Conservation (phyloP, 164 flowering plant species). For the Sedum album region DNA sequence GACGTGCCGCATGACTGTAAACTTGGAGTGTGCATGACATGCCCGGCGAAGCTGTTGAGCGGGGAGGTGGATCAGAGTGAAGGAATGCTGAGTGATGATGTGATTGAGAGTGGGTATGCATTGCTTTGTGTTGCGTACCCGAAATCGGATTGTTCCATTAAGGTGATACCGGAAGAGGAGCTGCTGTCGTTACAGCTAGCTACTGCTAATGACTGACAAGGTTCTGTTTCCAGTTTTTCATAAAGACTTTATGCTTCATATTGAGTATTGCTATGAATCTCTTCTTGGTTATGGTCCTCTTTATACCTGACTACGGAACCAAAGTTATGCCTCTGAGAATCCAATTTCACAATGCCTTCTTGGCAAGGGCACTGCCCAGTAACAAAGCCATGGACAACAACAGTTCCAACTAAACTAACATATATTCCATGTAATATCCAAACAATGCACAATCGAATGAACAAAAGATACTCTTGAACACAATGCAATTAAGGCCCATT, state of each 20-base stretch:
- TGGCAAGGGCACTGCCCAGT: too few species aligned
- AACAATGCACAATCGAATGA: too few species aligned
- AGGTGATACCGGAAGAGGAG: conserved; percentile 85
- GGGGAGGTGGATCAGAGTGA: conserved; percentile 93
- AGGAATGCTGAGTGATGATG: conserved; percentile 96
- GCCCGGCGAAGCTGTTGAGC: conserved; percentile 68
- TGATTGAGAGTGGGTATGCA: conserved; percentile 66
- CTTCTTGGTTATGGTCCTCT: too few species aligned
- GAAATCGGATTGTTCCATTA: conserved; percentile 62
- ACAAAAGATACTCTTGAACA: too few species aligned
- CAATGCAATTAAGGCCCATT: too few species aligned
- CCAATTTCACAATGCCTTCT: too few species aligned
- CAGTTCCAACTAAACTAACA: too few species aligned
- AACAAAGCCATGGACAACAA: too few species aligned
- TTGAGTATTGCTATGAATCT: not conserved
- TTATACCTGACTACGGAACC: too few species aligned
- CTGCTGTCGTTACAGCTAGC: conserved; percentile 74
- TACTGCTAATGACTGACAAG: conserved; percentile 51
- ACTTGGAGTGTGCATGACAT: conserved; percentile 98
- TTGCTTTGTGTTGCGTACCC: conserved; percentile 75
- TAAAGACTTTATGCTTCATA: not conserved
- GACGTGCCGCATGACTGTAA: conserved; percentile 87
- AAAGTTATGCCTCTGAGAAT: too few species aligned
- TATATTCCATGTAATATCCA: too few species aligned
- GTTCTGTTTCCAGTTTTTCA: not conserved